Percentiles rank a stretch among this genome's conserved stretches.
Conservation (phyloP, 2,329 filamentous ascomycete species). For the Arthrobotrys conoides region DNA sequence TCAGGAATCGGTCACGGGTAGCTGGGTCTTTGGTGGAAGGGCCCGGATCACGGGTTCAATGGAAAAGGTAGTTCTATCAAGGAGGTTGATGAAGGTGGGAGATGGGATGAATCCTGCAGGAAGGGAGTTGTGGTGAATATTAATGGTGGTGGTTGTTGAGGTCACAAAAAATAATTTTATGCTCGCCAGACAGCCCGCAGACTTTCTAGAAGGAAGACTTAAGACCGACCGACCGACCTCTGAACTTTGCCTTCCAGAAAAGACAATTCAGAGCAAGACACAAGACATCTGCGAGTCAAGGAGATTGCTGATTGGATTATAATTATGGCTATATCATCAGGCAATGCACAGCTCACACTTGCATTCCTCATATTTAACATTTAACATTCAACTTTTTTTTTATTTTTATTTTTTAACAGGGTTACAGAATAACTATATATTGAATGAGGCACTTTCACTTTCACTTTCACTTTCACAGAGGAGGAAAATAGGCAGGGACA, state of each 20-base stretch:
- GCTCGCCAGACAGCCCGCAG: background rate
- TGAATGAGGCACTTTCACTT: background rate
- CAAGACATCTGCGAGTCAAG: no score
- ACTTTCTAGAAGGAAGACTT: no score
- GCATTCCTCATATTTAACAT: constrained; percentile 1
- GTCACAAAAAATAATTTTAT: constrained; percentile 50
- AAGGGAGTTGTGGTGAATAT: background rate
- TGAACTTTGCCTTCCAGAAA: constrained; percentile 15
- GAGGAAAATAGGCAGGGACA: background rate
- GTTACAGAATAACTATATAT: background rate
- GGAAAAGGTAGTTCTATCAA: background rate
- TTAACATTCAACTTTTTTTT: background rate
- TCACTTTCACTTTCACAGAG: background rate
- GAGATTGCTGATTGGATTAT: background rate
- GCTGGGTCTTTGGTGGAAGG: background rate
- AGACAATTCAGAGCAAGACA: background rate
- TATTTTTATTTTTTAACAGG: background rate
- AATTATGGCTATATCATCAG: background rate
- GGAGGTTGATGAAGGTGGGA: constrained; percentile 5
- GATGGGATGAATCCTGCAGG: constrained; percentile 34
- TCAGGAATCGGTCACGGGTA: constrained; percentile 6
- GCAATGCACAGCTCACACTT: constrained; percentile 8
- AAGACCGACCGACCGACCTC: background rate
- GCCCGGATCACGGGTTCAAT: constrained; percentile 19
- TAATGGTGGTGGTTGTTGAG: constrained; percentile 21